phyloP scores from a whole-genome alignment of 495 filamentous ascomycete genomes.

The Hapsidospora chrysogenum region DNA sequence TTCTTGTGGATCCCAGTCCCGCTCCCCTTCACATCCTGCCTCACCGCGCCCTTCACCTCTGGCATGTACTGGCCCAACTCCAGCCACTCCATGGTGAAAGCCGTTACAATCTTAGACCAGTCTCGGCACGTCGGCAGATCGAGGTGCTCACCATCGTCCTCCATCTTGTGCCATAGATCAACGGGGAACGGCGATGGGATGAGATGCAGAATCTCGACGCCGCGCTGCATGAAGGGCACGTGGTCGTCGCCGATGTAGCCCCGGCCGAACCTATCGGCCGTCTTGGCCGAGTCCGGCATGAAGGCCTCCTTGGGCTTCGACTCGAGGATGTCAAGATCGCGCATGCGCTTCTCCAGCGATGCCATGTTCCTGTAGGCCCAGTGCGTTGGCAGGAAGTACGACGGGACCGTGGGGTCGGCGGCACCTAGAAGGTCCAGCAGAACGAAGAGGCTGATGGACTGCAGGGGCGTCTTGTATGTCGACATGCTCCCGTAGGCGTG shows the following conservation, averaged over 20 bases:
- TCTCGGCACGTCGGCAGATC: constrained; percentile 73
- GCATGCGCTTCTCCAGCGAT: constrained; percentile 49
- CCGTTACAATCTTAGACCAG: constrained; percentile 67
- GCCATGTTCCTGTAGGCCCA: constrained; percentile 77
- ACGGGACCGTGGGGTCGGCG: constrained; percentile 49
- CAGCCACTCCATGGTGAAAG: constrained; percentile 88
- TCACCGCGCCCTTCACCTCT: not conserved
- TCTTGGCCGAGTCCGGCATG: constrained; percentile 37
- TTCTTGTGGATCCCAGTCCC: constrained; percentile 4
- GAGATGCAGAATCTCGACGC: constrained; percentile 76
- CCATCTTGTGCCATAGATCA: constrained; percentile 65
- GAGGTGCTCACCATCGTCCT: constrained; percentile 75
- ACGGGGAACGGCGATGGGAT: constrained; percentile 69
- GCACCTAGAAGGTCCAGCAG: constrained; percentile 83
- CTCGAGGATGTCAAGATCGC: constrained; percentile 25
- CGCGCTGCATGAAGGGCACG: constrained; percentile 67
- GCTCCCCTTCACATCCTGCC: not conserved
- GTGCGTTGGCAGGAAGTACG: constrained; percentile 75
- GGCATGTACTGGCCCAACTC: constrained; percentile 59
- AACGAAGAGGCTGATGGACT: constrained; percentile 73
- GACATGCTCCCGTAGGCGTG: constrained; percentile 50
- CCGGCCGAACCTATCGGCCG: constrained; percentile 22
- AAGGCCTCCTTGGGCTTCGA: constrained; percentile 16
- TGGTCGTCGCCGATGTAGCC: constrained; percentile 69
- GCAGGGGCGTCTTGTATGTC: constrained; percentile 52